Evolutionary conservation across 306 rosid species (phyloP).

Genomic region (Glycine soja): DNA sequence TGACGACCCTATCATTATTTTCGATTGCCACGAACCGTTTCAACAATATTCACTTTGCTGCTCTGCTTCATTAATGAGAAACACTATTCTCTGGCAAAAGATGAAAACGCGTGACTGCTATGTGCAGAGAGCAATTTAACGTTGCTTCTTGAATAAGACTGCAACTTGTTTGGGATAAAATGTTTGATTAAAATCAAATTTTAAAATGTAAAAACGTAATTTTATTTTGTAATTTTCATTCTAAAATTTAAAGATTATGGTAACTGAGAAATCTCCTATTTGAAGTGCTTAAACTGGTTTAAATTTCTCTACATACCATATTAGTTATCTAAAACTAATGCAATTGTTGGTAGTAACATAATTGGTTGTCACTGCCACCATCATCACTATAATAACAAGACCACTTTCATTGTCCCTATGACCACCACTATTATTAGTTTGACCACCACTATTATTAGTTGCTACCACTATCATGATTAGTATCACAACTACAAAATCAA

Average conservation of each 20-base stretch:
- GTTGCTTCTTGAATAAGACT: constrained; percentile 2
- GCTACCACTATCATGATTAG: no score
- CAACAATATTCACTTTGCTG: constrained; percentile 19
- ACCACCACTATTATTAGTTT: no score
- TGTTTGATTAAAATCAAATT: no score
- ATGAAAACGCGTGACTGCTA: constrained; percentile 4
- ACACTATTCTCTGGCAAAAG: constrained; percentile 15
- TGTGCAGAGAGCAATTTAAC: constrained; percentile 11
- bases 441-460: no score
- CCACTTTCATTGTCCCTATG: no score
- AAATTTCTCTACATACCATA: no score
- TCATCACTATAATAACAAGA: background rate
- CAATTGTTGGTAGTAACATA: background rate
- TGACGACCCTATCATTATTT: no score
- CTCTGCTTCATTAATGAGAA: constrained; percentile 38
- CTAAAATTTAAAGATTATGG: no score
- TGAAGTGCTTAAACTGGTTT: no score
- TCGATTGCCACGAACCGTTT: constrained; percentile 2
- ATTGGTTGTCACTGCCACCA: background rate
- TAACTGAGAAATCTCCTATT: background rate
- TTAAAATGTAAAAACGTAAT: background rate
- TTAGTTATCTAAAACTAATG: background rate
- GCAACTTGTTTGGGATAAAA: background rate
- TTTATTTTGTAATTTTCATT: background rate
- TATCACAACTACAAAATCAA: background rate